Evolutionary conservation across 2,329 filamentous ascomycete genomes (phyloP).

Genomic region (Magnaporthiopsis incrustans): DNA sequence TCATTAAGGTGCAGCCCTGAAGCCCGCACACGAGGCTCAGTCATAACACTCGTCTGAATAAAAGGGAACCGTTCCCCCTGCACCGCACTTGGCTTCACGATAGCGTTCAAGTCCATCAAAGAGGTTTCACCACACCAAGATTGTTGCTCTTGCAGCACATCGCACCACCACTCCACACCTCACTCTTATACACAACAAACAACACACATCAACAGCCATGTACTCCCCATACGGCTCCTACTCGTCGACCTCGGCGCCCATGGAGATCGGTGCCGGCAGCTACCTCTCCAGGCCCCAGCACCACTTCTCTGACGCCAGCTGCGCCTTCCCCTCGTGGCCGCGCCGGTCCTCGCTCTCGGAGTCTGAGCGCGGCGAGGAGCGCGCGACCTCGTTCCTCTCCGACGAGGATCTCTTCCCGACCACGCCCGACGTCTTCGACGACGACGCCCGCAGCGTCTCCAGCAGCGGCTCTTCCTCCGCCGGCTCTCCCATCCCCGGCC

Average conservation of each 20-base stretch:
- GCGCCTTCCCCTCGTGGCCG: constrained; percentile 53
- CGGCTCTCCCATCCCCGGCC: constrained; percentile 11
- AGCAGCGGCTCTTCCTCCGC: constrained; percentile 29
- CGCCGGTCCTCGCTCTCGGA: constrained; percentile 43
- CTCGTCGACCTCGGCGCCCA: constrained; percentile 32
- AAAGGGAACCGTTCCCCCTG: constrained; percentile 1
- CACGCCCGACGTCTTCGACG: constrained; percentile 39
- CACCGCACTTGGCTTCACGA: background rate
- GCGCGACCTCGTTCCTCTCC: constrained; percentile 49
- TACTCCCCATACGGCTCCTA: constrained; percentile 44
- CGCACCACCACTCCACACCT: constrained; percentile 3
- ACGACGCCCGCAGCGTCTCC: constrained; percentile 40
- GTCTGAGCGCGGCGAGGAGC: constrained; percentile 30
- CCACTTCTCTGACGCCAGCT: constrained; percentile 27
- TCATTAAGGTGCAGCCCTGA: constrained; percentile 1
- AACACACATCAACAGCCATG: constrained; percentile 27
- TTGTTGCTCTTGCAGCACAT: constrained; percentile 6
- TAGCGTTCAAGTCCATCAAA: background rate
- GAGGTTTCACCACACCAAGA: constrained; percentile 1
- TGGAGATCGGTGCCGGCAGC: constrained; percentile 35
- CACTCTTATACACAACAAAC: constrained; percentile 14
- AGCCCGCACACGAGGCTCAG: background rate
- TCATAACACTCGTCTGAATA: background rate
- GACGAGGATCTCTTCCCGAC: constrained; percentile 55
- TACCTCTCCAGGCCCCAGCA: constrained; percentile 23